Base-by-base conservation (phyloP, 2,329 filamentous ascomycete genomes). In the Hymenoscyphus occultus region DNA sequence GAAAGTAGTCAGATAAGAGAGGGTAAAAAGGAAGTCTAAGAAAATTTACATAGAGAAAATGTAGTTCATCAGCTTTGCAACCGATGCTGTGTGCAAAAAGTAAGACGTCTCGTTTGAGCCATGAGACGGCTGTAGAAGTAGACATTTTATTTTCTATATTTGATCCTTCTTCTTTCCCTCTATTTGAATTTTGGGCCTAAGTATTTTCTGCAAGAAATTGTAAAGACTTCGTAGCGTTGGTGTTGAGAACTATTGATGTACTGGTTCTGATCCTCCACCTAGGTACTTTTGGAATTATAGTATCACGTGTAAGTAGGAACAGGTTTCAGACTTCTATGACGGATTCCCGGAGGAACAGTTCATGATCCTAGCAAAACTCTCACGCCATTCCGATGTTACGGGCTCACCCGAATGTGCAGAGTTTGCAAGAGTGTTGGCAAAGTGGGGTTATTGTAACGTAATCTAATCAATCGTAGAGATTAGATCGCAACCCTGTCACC, bases 391-490 rank as follows among this genome's bases (percentile, higher is more conserved):
- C 19, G 19, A 51, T 51, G 45, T 51, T 51, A 51, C 45, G 45
- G 9, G 12, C 22, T 51, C 45, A 22, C 22, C 45, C 45, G 19
- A 4, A 12, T 51, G n/a, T 40, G 35, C 31, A 57, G 19, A 32
- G 28, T 39, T 57, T 35, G 22, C 31, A 32, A 58, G 56, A 31
- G 56, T 13, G 28, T 58, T 58, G 32, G 45, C 45, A 51, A 28
- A 58, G 59, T 60, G 59, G 59, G 59, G 59, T 60, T 32, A n/a
- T n/a, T 10, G 51, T 32, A 35, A 32, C 35, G 35, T 62, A 62
- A 62, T 62, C 60, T 62, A 62, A 62, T 62, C 60, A 62, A 62
- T 62, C 60, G 35, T n/a, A 48, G 48, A 57, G 35, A 62, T 62
- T 35, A 57, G 60, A 62, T 62, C 51, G 51, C 42, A n/a, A 57